These are phyloP conservation scores for Colletotrichum higginsianum DNA, from an alignment of 2,329 filamentous ascomycete species.

Conservation along the genomic window DNA sequence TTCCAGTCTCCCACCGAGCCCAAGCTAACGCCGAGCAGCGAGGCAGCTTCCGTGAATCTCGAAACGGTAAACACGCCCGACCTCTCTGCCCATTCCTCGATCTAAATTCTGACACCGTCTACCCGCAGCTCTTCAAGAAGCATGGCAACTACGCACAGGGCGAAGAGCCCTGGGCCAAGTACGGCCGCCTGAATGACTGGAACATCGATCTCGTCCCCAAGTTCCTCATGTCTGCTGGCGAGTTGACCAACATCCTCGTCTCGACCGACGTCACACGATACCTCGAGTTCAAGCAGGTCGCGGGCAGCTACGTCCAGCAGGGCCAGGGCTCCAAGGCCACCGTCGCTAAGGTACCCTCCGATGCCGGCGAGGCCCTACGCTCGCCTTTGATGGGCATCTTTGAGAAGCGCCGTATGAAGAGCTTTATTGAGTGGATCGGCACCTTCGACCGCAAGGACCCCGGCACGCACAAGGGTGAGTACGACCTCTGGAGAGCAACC, in stretches of 20 bases:
- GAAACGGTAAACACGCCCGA: constrained; percentile 75
- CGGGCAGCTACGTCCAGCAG: constrained; percentile 97
- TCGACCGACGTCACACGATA: constrained; percentile 93
- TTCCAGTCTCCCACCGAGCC: constrained; percentile 14
- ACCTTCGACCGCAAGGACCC: constrained; percentile 87
- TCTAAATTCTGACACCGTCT: constrained; percentile 37
- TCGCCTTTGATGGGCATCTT: constrained; percentile 98
- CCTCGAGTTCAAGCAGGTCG: constrained; percentile 94
- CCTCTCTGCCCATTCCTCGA: constrained; percentile 48
- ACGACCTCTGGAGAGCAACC: background rate
- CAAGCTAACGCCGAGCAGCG: constrained; percentile 65
- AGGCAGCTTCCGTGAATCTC: constrained; percentile 97
- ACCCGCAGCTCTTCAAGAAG: constrained; percentile 89
- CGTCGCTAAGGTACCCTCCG: constrained; percentile 96
- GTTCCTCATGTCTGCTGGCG: constrained; percentile 98
- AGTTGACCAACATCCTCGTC: constrained; percentile 98
- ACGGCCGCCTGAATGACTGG: constrained; percentile 97
- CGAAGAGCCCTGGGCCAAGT: constrained; percentile 97
- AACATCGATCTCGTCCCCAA: constrained; percentile 99
- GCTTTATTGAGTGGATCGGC: constrained; percentile 96
- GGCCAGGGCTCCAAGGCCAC: constrained; percentile 86
- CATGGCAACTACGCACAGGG: constrained; percentile 86
- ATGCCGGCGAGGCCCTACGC: constrained; percentile 89
- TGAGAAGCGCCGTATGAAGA: constrained; percentile 97
- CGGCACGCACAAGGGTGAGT: constrained; percentile 87